phyloP scores from a whole-genome alignment of 2,329 filamentous ascomycete genomes.

The Colletotrichum limetticola region DNA sequence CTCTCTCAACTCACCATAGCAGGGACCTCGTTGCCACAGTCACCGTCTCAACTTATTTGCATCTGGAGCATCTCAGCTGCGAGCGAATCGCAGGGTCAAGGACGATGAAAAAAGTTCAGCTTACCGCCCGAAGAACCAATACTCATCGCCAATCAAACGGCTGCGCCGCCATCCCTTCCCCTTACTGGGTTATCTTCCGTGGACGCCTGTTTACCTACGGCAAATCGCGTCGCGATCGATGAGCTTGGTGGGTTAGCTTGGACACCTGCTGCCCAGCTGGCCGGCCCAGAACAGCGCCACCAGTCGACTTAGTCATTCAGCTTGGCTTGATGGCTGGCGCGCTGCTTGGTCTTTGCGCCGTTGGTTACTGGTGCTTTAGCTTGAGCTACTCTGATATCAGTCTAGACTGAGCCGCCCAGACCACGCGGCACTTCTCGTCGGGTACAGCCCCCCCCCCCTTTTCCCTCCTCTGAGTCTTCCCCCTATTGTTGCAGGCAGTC shows the following conservation, averaged over 20 bases:
- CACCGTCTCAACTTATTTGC: constrained; percentile 15
- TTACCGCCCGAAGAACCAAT: neutral
- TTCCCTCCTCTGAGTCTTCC: neutral
- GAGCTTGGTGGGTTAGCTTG: neutral
- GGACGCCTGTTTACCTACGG: neutral
- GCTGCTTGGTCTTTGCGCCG: neutral
- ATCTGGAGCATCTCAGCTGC: neutral
- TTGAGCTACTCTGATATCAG: constrained; percentile 2
- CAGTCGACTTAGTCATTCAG: constrained; percentile 5
- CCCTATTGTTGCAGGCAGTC: neutral
- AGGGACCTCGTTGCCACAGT: constrained; percentile 16
- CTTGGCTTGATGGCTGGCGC: constrained; percentile 31
- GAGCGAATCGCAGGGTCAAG: neutral
- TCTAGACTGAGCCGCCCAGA: constrained; percentile 2
- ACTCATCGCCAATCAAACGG: constrained; percentile 5
- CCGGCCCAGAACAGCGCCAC: neutral
- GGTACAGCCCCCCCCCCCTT: neutral
- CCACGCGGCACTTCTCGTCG: neutral
- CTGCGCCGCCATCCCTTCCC: neutral
- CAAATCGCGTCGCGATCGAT: neutral
- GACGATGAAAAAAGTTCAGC: constrained; percentile 7
- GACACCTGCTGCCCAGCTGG: neutral
- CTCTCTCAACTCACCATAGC: neutral
- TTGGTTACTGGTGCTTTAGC: neutral
- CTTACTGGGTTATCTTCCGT: neutral